Evolutionary conservation across 2,329 filamentous ascomycete genomes (phyloP), one percentile per base, ranked within the genome.

Genomic region (Aspergillus pseudoterreus): DNA sequence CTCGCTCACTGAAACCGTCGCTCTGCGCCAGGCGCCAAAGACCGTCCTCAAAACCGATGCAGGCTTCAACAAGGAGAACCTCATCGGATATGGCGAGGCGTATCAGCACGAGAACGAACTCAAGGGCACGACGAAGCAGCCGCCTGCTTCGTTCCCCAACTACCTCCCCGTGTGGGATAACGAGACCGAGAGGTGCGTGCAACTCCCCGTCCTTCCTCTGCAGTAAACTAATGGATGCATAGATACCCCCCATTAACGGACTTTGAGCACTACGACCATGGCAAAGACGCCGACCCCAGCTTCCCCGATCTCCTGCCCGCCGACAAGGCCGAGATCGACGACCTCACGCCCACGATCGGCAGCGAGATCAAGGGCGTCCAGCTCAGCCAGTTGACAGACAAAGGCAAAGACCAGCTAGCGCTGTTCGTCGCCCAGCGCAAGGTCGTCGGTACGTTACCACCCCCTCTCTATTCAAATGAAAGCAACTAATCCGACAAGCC

Each of bases 381-480:
- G 69, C 74, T 92, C 27, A 88, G 82, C 71, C 78, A 80, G 55
- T 78, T 92, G 11, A 82, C 75, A 48, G 71, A 83, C 41, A 82
- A 84, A 14, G 87, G 84, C 49, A 90, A 90, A 65, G 85, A 92
- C 62, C 85, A 92, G 67, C 78, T 92, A 4, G 88, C 89, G 6
- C 63, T 74, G 4, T 72, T 68, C 45, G 66, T 72, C 22, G 72
- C 72, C 17, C 67, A 74, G 57, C 60, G 70, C 64, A 91, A 90
- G 65, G 87, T 92, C 5, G 87, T 90, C 14, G 83, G 74, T 77
- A 71, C 11, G 73, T 60, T 10, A 17, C 15, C n/a, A 15, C 4
- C 32, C 14, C 11, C 10, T 17, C 14, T 8, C 17, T 24, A 17
- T 10, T 27, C 12, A 36, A 12, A 22, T 6, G 38, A 30, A 4